A percentile compares a stretch with the other conserved stretches of the same genome.
These are phyloP conservation scores for Zoysia pacifica DNA, from an alignment of 176 grass and related monocot species.

Conservation along the genomic window DNA sequence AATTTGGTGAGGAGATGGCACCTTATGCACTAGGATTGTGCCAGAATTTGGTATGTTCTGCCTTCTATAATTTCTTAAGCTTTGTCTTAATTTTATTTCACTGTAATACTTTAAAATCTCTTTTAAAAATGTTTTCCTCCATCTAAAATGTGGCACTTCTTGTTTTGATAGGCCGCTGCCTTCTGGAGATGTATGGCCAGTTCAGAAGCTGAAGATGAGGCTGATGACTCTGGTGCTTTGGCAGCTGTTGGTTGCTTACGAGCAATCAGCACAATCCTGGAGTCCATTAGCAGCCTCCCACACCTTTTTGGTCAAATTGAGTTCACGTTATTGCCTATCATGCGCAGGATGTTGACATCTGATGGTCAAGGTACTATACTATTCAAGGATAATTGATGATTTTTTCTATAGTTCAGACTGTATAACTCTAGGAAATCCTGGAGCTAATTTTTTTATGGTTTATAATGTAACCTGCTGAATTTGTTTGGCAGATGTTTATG, in stretches of 20 bases:
- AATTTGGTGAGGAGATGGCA: constrained; percentile 99
- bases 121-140: not conserved
- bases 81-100: not conserved
- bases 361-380: constrained; percentile 85
- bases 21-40: constrained; percentile 89
- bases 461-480: not conserved
- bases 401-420: not conserved
- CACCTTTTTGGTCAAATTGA: constrained; percentile 84
- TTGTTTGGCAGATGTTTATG: constrained; percentile 75
- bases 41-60: constrained; percentile 78
- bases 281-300: constrained; percentile 84
- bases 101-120: not conserved
- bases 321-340: constrained; percentile 75
- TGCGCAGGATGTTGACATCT: constrained; percentile 77
- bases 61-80: not conserved
- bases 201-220: constrained; percentile 84
- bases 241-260: constrained; percentile 89
- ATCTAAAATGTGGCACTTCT: constrained; percentile 18
- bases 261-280: constrained; percentile 91
- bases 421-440: not conserved
- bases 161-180: constrained; percentile 64
- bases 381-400: not conserved
- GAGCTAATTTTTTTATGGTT: too few relatives aligned
- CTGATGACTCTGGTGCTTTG: constrained; percentile 86
- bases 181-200: constrained; percentile 90